Conservation (phyloP, 129 eudicot species). For the Calendula officinalis region DNA sequence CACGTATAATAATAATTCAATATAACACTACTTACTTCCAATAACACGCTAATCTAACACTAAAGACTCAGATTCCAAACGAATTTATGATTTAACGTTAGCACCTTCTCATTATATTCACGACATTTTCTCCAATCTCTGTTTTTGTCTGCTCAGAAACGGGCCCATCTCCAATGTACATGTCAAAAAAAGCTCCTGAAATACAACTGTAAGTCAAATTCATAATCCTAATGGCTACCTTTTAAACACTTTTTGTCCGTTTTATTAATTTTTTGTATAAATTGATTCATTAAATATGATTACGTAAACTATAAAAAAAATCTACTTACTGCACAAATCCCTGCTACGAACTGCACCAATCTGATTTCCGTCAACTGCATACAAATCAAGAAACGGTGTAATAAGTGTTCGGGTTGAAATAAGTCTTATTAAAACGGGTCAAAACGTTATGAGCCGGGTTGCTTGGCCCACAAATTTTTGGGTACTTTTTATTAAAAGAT, state of each 20-base stretch:
- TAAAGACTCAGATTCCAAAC: neutral
- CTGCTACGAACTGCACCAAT: constrained; percentile 88
- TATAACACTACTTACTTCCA: neutral
- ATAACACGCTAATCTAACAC: neutral
- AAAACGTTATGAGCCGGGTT: too few relatives aligned
- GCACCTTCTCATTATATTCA: neutral
- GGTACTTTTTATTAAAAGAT: too few relatives aligned
- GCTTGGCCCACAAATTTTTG: too few relatives aligned
- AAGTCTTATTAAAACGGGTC: too few relatives aligned
- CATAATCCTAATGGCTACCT: neutral
- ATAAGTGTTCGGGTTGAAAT: too few relatives aligned
- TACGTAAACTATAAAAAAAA: neutral
- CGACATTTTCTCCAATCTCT: constrained; percentile 80
- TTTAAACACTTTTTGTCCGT: neutral
- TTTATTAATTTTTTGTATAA: neutral
- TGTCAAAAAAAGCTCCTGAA: constrained; percentile 94
- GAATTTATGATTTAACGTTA: neutral
- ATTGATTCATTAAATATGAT: neutral
- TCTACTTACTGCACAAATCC: constrained; percentile 87
- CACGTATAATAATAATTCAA: neutral
- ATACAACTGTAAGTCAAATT: neutral
- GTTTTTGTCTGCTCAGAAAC: neutral
- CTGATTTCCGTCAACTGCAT: constrained; percentile 80
- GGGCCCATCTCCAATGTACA: constrained; percentile 83
- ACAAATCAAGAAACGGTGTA: constrained; percentile 9